Evolutionary conservation across 305 asterid species (phyloP).

Genomic region (Fraxinus nigra): DNA sequence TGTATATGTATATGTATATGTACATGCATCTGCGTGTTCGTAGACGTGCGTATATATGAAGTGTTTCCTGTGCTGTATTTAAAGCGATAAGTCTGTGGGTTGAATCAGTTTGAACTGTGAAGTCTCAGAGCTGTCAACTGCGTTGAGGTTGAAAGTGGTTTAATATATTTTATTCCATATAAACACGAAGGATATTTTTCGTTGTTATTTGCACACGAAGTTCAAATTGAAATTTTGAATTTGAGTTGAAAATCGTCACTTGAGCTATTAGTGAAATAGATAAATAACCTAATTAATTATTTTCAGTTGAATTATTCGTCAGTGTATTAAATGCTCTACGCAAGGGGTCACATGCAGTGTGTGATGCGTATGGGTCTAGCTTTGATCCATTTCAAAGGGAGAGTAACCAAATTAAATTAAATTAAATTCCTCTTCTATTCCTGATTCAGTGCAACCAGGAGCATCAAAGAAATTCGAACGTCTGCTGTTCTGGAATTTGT

Average conservation of each 20-base stretch:
- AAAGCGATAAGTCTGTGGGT: not conserved
- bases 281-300: too few species aligned
- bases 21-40: not conserved
- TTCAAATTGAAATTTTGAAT: constrained; percentile 17
- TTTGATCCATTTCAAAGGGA: constrained; percentile 23
- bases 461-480: not conserved
- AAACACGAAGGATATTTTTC: not conserved
- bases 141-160: not conserved
- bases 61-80: not conserved
- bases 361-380: constrained; percentile 29
- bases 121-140: not conserved
- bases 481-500: not conserved
- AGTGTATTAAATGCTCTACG: constrained; percentile 42
- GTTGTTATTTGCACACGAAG: not conserved
- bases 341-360: constrained; percentile 47
- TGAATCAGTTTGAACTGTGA: not conserved
- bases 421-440: not conserved
- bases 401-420: not conserved
- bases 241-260: constrained; percentile 5
- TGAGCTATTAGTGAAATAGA: not conserved
- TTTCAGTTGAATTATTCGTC: not conserved
- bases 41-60: not conserved
- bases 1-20: not conserved
- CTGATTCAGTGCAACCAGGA: constrained; percentile 7
- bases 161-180: not conserved